Percentiles rank a stretch among this genome's conserved stretches.
Evolutionary conservation across 495 filamentous ascomycete species (phyloP).

Genomic region (Neurospora sp.): DNA sequence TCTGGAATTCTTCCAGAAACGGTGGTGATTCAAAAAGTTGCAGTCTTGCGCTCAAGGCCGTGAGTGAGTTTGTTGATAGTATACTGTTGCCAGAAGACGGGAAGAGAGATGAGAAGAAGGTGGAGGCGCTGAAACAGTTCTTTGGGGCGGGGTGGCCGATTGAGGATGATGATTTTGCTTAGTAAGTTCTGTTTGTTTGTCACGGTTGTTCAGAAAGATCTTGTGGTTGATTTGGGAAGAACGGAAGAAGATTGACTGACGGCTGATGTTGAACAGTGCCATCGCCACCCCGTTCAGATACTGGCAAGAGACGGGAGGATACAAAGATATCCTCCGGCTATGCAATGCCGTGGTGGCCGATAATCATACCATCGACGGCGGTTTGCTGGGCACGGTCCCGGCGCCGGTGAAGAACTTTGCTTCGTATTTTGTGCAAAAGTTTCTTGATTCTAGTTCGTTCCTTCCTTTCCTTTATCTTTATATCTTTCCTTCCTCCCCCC

Average conservation of each 20-base stretch:
- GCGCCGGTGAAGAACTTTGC: slow-evolving; percentile 39
- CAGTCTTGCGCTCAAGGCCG: slow-evolving; percentile 41
- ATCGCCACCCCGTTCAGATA: slow-evolving; percentile 16
- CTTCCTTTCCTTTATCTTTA: not conserved
- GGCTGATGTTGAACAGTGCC: slow-evolving; percentile 3
- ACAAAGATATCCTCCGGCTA: slow-evolving; percentile 43
- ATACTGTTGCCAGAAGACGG: slow-evolving; percentile 20
- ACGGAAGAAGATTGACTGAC: slow-evolving; percentile 22
- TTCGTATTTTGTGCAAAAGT: slow-evolving; percentile 32
- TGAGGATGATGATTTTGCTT: slow-evolving; percentile 21
- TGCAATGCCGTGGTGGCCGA: slow-evolving; percentile 23
- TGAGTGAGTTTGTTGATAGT: slow-evolving; percentile 47
- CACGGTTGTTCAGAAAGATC: not conserved
- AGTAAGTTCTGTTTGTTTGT: slow-evolving; percentile 1
- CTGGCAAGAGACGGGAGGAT: slow-evolving; percentile 22
- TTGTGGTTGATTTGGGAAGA: slow-evolving; percentile 11
- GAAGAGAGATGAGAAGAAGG: slow-evolving; percentile 6
- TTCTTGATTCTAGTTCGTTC: slow-evolving; percentile 41
- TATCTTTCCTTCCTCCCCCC: not conserved
- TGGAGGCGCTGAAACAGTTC: slow-evolving; percentile 13
- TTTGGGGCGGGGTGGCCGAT: slow-evolving; percentile 15
- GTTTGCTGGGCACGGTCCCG: slow-evolving; percentile 13
- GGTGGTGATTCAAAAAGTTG: slow-evolving; percentile 32
- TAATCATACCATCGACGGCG: slow-evolving; percentile 13
- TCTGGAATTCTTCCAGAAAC: slow-evolving; percentile 21